Evolutionary conservation across 306 rosid species (phyloP), one percentile per base, ranked within the genome.

Genomic region (Vigna radiata): DNA sequence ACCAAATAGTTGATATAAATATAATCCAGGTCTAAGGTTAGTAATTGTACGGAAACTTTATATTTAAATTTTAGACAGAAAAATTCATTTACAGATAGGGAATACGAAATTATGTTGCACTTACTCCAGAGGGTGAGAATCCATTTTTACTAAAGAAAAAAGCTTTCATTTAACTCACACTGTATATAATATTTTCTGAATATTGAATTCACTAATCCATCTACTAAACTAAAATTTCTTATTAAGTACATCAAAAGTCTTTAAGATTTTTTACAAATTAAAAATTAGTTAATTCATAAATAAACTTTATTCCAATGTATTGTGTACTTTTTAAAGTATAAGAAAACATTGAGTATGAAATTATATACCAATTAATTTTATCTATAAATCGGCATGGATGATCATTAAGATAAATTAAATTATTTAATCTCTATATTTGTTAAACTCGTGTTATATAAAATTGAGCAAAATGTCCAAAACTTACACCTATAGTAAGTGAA

Each of bases 31-130:
- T 46, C 68, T 58, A 69, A 50, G 83, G 19, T 63, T 47, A 47
- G 17, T 43, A 59, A 55, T 62, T 69, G 67, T 46, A 25, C 11
- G 23, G 52, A 61, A 19, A 33, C 39, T 72, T 36, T 11, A 41
- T 41, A 44, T 31, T 48, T 53, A 54, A 60, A 48, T 13, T 25
- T 36, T 14, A 56, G 48, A 62, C 41, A 18, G 39, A 47, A 76
- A 53, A 60, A 43, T 2, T n/a, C 49, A 60, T 52, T 72, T 62
- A 56, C 72, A 33, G 2, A 23, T 14, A 33, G 61, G 65, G 61
- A 43, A 68, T 25, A 55, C 71, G 60, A 53, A 53, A 70, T 46
- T 46, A 64, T 15, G 43, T 31, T 64, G 67, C 65, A 65, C 71
- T 70, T 70, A 63, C 64, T 52, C 29, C 5, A 59, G 41, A 56